Base-by-base conservation (phyloP, 495 filamentous ascomycete genomes). In the Durotheca rogersii region DNA sequence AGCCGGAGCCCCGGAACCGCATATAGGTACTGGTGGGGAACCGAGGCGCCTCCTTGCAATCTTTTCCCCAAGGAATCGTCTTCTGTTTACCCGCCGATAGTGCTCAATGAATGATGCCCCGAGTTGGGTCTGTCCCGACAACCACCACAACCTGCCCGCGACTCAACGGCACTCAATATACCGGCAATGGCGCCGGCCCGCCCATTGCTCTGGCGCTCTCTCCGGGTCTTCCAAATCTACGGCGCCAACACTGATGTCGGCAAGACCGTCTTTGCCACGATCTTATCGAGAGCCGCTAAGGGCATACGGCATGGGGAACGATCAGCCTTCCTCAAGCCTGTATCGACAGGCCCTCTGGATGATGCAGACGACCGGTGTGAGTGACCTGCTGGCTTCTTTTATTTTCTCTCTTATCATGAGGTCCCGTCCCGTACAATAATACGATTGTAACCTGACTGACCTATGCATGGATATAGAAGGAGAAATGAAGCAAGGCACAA, bases 241-340 rank as follows among this genome's bases (percentile, higher is more conserved):
- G 87, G 87, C 3, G 86, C 87, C 21, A 90, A 90, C 58, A 90
- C 87, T 3, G 78, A 88, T 50, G 86, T 90, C 25, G 87, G 87
- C 47, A 91, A 90, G 68, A 90, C 87, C 0, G 76, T 91, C 19
- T 74, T 86, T 34, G 84, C 84, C 1, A 88, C 86, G 0, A 63
- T 88, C 25, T 74, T 91, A 11, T 84, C 81, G 62, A 82, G 77
- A 57, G 77, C 84, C 1, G 66, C 84, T 7, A 70, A 64, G 25
- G 54, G 43, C 14, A 49, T 43, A 10, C 65, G 67, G 46, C 68
- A 68, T 17, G 62, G 71, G 23, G 74, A 79, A 43, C 67, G 73
- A 11, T 74, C 81, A 0, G 74, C 72, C 12, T 90, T 86, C 63
- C 58, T 91, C 7, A 91, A 91, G 55, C 87, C 87, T 1, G 79